phyloP scores from a whole-genome alignment of 345 rosid species.

The Linum lewisii region DNA sequence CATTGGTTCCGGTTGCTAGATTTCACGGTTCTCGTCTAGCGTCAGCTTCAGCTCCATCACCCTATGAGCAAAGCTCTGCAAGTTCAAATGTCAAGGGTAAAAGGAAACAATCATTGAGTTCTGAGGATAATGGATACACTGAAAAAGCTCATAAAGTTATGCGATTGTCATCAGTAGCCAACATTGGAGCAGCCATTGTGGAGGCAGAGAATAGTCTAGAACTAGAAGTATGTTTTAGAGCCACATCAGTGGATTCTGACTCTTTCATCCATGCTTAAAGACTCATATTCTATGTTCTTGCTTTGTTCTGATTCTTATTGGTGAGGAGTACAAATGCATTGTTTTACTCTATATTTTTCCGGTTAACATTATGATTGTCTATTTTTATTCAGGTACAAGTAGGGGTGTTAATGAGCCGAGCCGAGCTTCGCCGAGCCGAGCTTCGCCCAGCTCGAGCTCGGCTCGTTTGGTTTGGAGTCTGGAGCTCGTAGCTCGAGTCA shows the following conservation, averaged over 20 bases:
- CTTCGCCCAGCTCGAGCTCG: no score
- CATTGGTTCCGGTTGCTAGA: constrained; percentile 65
- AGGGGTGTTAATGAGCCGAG: no score
- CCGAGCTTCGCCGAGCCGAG: no score
- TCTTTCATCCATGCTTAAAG: constrained; percentile 31
- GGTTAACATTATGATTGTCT: no score
- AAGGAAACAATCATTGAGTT: constrained; percentile 8
- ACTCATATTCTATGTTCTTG: constrained; percentile 28
- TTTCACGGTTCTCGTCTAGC: constrained; percentile 87
- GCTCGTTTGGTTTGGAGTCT: no score
- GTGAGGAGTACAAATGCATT: constrained; percentile 16
- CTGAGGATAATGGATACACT: constrained; percentile 25
- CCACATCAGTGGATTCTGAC: constrained; percentile 33
- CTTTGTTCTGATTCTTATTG: constrained; percentile 27
- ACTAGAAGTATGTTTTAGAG: constrained; percentile 66
- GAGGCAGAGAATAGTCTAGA: constrained; percentile 64
- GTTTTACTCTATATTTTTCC: constrained; percentile 4
- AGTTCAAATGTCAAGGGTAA: constrained; percentile 1
- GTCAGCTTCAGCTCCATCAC: constrained; percentile 72
- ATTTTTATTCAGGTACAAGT: no score
- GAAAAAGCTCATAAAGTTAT: constrained; percentile 34
- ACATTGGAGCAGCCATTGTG: constrained; percentile 64
- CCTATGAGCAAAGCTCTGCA: constrained; percentile 35
- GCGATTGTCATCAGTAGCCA: constrained; percentile 42
- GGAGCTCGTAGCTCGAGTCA: no score